Evolutionary conservation across 352 stramenopile species (phyloP).

Genomic region (Pythium rishiriense): DNA sequence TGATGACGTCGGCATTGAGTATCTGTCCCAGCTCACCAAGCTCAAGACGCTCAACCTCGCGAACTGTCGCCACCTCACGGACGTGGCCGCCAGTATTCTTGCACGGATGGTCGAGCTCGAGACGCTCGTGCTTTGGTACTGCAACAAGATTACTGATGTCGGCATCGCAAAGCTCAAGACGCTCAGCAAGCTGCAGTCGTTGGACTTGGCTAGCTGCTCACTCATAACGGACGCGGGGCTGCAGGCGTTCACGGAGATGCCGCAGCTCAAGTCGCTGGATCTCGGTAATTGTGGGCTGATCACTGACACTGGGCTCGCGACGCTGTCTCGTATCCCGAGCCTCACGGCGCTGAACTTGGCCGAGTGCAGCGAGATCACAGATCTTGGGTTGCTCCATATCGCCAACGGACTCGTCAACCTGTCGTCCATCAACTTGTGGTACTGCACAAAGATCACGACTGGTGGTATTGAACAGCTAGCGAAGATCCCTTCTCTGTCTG

Average conservation of each 20-base stretch:
- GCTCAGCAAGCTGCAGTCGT: constrained; percentile 55
- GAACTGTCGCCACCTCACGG: constrained; percentile 79
- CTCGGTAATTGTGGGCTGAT: constrained; percentile 82
- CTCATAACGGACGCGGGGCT: constrained; percentile 62
- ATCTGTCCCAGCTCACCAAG: constrained; percentile 44
- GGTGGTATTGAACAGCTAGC: constrained; percentile 50
- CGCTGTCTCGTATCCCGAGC: constrained; percentile 42
- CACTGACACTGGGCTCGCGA: constrained; percentile 57
- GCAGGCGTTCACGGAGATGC: constrained; percentile 48
- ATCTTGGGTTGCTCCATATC: constrained; percentile 52
- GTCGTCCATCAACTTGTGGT: constrained; percentile 74
- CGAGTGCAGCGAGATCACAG: constrained; percentile 71
- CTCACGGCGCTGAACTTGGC: constrained; percentile 74
- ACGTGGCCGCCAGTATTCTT: constrained; percentile 46
- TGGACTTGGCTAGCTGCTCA: constrained; percentile 77
- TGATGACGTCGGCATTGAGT: constrained; percentile 49
- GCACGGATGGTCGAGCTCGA: constrained; percentile 49
- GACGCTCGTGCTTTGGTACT: constrained; percentile 81
- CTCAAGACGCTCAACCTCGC: constrained; percentile 77
- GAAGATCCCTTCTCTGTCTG: constrained; percentile 43
- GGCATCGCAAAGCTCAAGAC: constrained; percentile 42
- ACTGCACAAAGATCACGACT: constrained; percentile 74
- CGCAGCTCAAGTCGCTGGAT: constrained; percentile 63
- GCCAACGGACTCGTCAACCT: constrained; percentile 43
- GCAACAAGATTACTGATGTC: constrained; percentile 78